Conservation (phyloP, 208 protist genomes). For the Leishmania gerbilli region DNA sequence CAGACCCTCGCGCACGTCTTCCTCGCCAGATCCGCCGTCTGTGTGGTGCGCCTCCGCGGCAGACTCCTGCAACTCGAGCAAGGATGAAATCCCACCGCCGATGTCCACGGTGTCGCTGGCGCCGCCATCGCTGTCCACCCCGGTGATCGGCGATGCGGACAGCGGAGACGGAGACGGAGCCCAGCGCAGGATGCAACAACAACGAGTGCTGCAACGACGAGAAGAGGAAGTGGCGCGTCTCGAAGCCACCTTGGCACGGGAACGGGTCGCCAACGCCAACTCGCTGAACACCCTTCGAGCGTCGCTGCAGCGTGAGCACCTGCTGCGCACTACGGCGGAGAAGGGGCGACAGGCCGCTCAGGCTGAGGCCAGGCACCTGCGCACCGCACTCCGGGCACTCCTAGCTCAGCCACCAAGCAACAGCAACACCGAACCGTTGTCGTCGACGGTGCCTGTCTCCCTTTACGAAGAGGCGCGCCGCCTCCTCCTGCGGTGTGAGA, state of each 20-base stretch:
- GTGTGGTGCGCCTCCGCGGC: conserved; percentile 9
- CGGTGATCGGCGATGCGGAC: not conserved
- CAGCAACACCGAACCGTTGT: not conserved
- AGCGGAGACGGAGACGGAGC: too few species aligned
- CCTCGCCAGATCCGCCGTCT: conserved; percentile 1
- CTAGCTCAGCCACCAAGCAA: not conserved
- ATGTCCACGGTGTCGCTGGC: not conserved
- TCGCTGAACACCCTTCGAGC: conserved; percentile 22
- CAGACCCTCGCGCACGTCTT: not conserved
- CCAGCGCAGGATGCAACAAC: too few species aligned
- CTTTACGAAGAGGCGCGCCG: conserved; percentile 26
- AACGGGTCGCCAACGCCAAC: conserved; percentile 15
- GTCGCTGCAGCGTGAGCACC: conserved; percentile 27
- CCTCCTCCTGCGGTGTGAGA: conserved; percentile 15
- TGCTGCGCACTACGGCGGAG: conserved; percentile 28
- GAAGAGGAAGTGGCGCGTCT: conserved; percentile 4
- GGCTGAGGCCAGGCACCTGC: conserved; percentile 25
- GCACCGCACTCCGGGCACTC: conserved; percentile 10
- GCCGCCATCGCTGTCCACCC: not conserved
- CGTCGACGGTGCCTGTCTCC: conserved; percentile 5
- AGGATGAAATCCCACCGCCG: not conserved
- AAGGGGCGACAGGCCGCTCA: conserved; percentile 5
- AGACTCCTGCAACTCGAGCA: not conserved
- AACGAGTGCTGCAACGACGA: not conserved
- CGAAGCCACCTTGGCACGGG: conserved; percentile 21